phyloP scores from a whole-genome alignment of 2,329 filamentous ascomycete genomes.

The Aspergillus ruber region DNA sequence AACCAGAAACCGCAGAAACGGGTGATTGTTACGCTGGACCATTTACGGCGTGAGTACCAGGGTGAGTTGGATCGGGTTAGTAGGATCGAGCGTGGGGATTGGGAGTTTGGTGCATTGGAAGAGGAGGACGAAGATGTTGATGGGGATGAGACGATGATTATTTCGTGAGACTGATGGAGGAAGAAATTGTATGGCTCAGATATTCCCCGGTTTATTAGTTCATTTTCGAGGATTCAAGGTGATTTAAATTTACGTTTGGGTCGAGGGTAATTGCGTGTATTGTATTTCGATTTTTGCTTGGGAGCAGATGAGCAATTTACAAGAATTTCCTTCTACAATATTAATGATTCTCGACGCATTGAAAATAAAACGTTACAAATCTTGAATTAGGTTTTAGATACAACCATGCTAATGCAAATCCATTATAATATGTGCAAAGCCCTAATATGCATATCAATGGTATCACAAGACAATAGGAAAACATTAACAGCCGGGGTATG shows the following conservation, averaged over 20 bases:
- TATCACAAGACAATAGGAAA: background rate
- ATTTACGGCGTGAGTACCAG: constrained; percentile 84
- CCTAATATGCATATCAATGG: background rate
- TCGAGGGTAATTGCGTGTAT: too few species aligned
- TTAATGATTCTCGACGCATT: too few species aligned
- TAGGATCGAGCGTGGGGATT: constrained; percentile 82
- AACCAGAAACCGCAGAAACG: constrained; percentile 48
- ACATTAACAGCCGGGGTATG: constrained; percentile 24
- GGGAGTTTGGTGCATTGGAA: constrained; percentile 57
- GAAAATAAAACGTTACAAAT: too few species aligned
- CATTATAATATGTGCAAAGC: background rate
- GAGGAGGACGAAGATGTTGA: constrained; percentile 15
- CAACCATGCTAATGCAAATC: constrained; percentile 5
- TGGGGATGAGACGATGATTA: constrained; percentile 33
- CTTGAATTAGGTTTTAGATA: background rate
- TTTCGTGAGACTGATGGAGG: constrained; percentile 11
- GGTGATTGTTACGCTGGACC: constrained; percentile 75
- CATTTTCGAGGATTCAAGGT: background rate
- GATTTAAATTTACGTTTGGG: too few species aligned
- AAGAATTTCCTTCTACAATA: too few species aligned
- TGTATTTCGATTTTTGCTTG: too few species aligned
- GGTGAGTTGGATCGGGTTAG: constrained; percentile 81
- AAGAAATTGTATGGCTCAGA: background rate
- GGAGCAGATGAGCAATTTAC: too few species aligned
- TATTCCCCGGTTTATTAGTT: background rate